Evolutionary conservation across 1,139 yeast species (phyloP), one percentile per base, ranked within the genome.

Genomic region (Candida pseudocylindracea): DNA sequence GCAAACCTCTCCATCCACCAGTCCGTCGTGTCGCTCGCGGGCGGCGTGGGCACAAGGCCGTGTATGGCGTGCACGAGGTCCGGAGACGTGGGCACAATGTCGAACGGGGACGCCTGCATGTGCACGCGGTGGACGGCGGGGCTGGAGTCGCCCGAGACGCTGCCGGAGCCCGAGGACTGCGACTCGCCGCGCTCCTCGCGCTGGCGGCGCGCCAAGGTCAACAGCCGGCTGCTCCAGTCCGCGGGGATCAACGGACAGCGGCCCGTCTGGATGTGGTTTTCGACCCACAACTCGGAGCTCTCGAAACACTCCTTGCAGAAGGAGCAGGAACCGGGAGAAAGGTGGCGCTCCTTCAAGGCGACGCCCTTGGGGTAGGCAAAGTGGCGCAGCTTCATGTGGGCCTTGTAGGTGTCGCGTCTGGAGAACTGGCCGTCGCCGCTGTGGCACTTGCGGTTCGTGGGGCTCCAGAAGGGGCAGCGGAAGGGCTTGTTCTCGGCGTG

Each of bases 311-410:
- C 51, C 42, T 64, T 66, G 42, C 74, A 67, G 33, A 72, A 71
- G 26, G 68, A 69, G 49, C 74, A 67, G 37, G 69, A 46, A 9
- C 73, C 74, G 28, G 60, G 53, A 25, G 54, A 52, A 31, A 47
- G 43, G 37, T 49, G 52, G 36, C 73, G 48, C 37, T 62, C 64
- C 37, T 42, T 52, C 12, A 64, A 55, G 39, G 59, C 60, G 7
- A 72, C 66, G 2, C 72, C 72, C 25, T 70, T 65, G 15, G 74
- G 74, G 41, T 67, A 67, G 15, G 63, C 58, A 43, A 67, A 67
- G 47, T 67, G 74, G 33, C 67, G 49, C 2, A 72, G 69, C 41
- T 64, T 67, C 34, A 67, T 53, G 45, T 67, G 74, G 2, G 71
- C 65, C 41, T 66, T 66, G 44, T 58, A 65, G 7, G 73, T 67